Base-by-base conservation (phyloP, 2,329 filamentous ascomycete species). In the Exophiala viscosa region DNA sequence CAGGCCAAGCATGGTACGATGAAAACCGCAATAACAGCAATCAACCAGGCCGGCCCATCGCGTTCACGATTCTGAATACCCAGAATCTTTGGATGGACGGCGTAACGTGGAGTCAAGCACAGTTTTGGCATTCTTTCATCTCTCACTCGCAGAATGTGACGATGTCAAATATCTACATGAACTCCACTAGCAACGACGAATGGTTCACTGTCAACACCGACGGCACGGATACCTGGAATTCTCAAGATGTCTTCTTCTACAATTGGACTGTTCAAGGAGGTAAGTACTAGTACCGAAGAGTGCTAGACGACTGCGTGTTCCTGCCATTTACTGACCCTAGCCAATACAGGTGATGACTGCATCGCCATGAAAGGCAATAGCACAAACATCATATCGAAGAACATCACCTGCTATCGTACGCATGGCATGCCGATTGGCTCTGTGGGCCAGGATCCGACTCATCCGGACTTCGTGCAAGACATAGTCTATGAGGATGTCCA, bases 341-440 rank as follows among this genome's bases (percentile, higher is more conserved):
- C 3, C 15, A 74, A 80, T 65, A 86, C 86, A 60, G 82, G 81
- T 33, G 84, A 87, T 64, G 80, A 89, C 65, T 88, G 86, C 55
- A 82, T 88, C 10, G 84, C 83, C 0, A 88, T 88, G 76, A 88
- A 88, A 68, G 85, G 85, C 14, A 88, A 88, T 66, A 83, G 78
- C 61, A 87, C 83, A 39, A 78, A 86, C 58, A 80, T 88, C 6
- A 67, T 88, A 3, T 78, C 88, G 4, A 84, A 88, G 65, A 83
- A 84, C 56, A 70, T 88, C 3, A 70, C 74, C 54, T 88, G 85
- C 69, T 85, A 84, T 62, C 84, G 84, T 32, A 86, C 82, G 2
- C 85, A 88, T 62, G 86, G 86, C 35, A 87, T 88, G 59, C 84
- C 80, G 8, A 83, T 88, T n/a, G 86, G 86, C 6, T 86, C 82